A percentile compares a stretch with the other conserved stretches of the same genome.
Conservation (phyloP, 768 basidiomycete genomes). For the Suillus variegatus region DNA sequence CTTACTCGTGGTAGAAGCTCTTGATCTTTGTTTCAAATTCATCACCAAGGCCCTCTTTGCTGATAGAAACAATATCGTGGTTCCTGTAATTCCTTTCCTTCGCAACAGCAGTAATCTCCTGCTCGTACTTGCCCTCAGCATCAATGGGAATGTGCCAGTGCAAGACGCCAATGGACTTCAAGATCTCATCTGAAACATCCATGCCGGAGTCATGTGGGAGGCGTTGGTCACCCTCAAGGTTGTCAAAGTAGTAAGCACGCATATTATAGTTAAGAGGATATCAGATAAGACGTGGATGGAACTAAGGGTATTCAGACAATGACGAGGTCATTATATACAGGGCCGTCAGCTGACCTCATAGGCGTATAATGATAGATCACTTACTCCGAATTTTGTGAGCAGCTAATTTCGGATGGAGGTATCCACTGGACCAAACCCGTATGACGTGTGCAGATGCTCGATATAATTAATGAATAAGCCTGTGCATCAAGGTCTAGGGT, state of each 20-base stretch:
- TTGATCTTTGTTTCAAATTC: conserved; percentile 81
- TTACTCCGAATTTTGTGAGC: neutral
- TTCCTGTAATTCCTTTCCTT: conserved; percentile 78
- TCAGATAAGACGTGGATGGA: neutral
- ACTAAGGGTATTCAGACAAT: neutral
- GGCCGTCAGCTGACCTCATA: neutral
- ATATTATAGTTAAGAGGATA: conserved; percentile 34
- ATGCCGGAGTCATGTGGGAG: conserved; percentile 72
- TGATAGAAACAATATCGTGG: conserved; percentile 75
- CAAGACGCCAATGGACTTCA: conserved; percentile 63
- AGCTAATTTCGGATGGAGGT: neutral
- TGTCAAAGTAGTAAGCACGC: conserved; percentile 75
- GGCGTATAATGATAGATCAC: neutral
- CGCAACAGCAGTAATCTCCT: conserved; percentile 61
- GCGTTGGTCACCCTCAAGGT: conserved; percentile 77
- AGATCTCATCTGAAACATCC: conserved; percentile 45
- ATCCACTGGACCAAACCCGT: neutral
- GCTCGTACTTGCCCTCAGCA: conserved; percentile 43
- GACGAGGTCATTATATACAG: neutral
- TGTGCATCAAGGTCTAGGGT: neutral
- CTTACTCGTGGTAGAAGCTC: conserved; percentile 82
- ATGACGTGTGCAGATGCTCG: neutral
- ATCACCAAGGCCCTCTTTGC: conserved; percentile 77
- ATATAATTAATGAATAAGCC: neutral
- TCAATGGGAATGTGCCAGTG: conserved; percentile 71